Base-by-base conservation (phyloP, 2,329 filamentous ascomycete genomes). In the Didymella glomerata region DNA sequence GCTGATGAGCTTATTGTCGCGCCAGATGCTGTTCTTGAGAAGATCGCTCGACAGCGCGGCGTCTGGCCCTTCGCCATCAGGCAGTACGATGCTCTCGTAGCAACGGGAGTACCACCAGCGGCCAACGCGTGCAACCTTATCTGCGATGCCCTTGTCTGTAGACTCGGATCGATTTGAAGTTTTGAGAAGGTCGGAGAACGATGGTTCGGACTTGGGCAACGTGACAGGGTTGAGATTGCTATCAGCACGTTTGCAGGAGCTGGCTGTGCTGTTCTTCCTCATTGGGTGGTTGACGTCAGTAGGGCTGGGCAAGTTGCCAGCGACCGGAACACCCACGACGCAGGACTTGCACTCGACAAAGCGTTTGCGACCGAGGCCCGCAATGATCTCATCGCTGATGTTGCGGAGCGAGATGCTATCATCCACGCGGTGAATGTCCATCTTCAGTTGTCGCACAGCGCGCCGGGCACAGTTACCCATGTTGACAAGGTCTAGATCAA, bases 21-120 rank as follows among this genome's bases (percentile, higher is more conserved):
- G 85, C 90, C 93, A 98, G 66, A 98, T 91, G 74, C 90, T 89
- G 60, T 78, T 86, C 45, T 81, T 80, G 47, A 81, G 79, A 1
- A 76, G 62, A 41, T 68, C 66, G 45, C 68, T 67, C 2, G 71
- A 67, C 48, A 82, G 74, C 48, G 73, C 68, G 9, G 66, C 69
- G 25, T 67, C 71, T 7, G 69, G 65, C 28, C 75, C 74, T 49
- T 69, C 71, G 18, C 68, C 70, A 55, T 74, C 72, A 7, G 74
- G 72, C 4, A 82, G 68, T 9, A 88, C 82, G 4, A 85, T 83
- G 56, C 85, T 86, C 78, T 97, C 94, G 75, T 97, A 98, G 81
- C 94, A 97, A 51, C 90, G 87, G 10, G 88, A 91, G 78, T 97
- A 98, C 95, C 95, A 99, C 92, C 94, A 98, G 42, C 95, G 86